Conservation (phyloP, 768 basidiomycete species). For the Tricholoma hemisulphureum region DNA sequence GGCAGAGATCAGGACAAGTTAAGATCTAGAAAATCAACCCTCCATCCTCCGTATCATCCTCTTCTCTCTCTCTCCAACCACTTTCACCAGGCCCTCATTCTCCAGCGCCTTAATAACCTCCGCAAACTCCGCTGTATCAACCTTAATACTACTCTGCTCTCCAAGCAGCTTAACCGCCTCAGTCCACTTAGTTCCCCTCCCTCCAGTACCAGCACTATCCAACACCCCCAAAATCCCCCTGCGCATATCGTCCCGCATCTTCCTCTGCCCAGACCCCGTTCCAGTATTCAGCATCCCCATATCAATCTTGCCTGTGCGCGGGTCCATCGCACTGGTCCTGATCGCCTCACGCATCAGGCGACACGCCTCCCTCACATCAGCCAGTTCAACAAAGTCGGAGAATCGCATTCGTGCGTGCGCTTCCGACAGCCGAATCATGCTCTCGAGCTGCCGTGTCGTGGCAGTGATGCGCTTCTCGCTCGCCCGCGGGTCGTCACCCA, state of each 20-base stretch:
- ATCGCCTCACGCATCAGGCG: constrained; percentile 97
- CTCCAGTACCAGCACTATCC: constrained; percentile 46
- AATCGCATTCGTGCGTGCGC: constrained; percentile 97
- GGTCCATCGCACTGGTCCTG: constrained; percentile 92
- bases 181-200: constrained; percentile 71
- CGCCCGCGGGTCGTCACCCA: constrained; percentile 83
- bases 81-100: constrained; percentile 83
- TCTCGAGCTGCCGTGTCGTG: constrained; percentile 95
- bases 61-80: constrained; percentile 84
- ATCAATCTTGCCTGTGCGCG: constrained; percentile 95
- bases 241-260: constrained; percentile 86
- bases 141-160: constrained; percentile 79
- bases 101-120: constrained; percentile 77
- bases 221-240: constrained; percentile 72
- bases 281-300: constrained; percentile 95
- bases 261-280: constrained; percentile 82
- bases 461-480: constrained; percentile 96
- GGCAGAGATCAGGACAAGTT: neutral
- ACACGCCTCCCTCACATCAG: constrained; percentile 87
- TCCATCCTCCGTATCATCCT: constrained; percentile 76
- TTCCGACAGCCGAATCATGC: constrained; percentile 94
- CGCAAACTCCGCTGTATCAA: constrained; percentile 78
- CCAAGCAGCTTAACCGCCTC: constrained; percentile 79
- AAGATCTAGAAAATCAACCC: constrained; percentile 18
- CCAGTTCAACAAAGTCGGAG: constrained; percentile 78